Evolutionary conservation across 2,329 filamentous ascomycete species (phyloP).

Genomic region (Cladorrhinum sp.): DNA sequence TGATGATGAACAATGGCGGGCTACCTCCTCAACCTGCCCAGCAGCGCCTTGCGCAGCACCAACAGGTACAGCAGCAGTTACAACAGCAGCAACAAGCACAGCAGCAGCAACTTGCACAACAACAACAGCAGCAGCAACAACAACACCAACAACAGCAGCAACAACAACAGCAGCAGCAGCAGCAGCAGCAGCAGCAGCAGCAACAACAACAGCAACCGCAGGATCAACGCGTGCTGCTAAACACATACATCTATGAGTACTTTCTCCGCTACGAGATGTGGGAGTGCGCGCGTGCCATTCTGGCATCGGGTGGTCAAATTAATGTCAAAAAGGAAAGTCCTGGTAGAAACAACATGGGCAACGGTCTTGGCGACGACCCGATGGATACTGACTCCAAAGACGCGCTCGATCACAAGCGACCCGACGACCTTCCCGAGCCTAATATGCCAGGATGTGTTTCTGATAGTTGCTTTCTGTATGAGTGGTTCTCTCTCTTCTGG

Average conservation of each 20-base stretch:
- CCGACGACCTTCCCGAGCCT: slow-evolving; percentile 75
- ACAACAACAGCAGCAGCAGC: slow-evolving; percentile 37
- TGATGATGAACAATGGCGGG: slow-evolving; percentile 63
- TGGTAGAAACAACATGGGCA: slow-evolving; percentile 62
- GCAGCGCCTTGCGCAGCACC: slow-evolving; percentile 32
- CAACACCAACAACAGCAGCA: slow-evolving; percentile 2
- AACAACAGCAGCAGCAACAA: slow-evolving; percentile 25
- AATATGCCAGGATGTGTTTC: slow-evolving; percentile 63
- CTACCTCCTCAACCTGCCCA: slow-evolving; percentile 30
- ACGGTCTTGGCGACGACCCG: slow-evolving; percentile 68
- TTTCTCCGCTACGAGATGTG: slow-evolving; percentile 83
- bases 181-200: slow-evolving; percentile 54
- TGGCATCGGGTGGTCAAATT: slow-evolving; percentile 63
- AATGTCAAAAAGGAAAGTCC: slow-evolving; percentile 63
- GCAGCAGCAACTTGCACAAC: slow-evolving; percentile 31
- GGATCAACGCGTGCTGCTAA: slow-evolving; percentile 54
- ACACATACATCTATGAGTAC: slow-evolving; percentile 90
- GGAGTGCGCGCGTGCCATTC: slow-evolving; percentile 74
- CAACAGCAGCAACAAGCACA: slow-evolving; percentile 33
- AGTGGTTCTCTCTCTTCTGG: slow-evolving; percentile 98
- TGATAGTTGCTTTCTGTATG: slow-evolving; percentile 83
- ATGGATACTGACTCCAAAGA: slow-evolving; percentile 86
- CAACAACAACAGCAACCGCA: slow-evolving; percentile 36
- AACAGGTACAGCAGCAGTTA: slow-evolving; percentile 24
- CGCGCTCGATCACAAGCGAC: slow-evolving; percentile 68